phyloP scores from a whole-genome alignment of 2,329 filamentous ascomycete species.

The Tricladium varicosporioides region DNA sequence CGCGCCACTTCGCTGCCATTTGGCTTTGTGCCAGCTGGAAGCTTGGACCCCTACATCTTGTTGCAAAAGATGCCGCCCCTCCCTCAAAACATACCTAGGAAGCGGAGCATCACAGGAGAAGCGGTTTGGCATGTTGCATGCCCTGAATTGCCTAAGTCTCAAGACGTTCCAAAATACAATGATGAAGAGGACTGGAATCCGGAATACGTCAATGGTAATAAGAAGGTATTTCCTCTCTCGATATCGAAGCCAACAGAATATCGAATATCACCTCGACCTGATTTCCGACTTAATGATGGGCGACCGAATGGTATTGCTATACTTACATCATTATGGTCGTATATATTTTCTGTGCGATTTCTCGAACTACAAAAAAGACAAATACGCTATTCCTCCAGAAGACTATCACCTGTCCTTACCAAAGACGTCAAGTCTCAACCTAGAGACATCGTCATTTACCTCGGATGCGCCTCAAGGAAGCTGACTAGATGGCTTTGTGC shows the following conservation, averaged over 20 bases:
- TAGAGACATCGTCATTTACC: conserved; percentile 3
- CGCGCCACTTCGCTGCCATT: neutral
- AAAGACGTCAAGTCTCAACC: neutral
- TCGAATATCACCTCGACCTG: conserved; percentile 2
- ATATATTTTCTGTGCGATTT: conserved; percentile 8
- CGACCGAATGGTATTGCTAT: conserved; percentile 10
- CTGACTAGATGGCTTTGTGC: conserved; percentile 1
- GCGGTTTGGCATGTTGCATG: conserved; percentile 1
- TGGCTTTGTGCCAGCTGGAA: neutral
- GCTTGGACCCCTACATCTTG: neutral
- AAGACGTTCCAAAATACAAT: neutral
- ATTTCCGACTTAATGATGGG: conserved; percentile 2
- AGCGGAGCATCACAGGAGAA: neutral
- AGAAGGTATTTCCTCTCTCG: conserved; percentile 8
- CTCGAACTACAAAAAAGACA: conserved; percentile 10
- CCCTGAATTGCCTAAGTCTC: neutral
- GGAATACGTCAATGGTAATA: conserved; percentile 3
- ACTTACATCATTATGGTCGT: conserved; percentile 8
- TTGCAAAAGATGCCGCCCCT: conserved; percentile 1
- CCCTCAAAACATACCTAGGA: neutral
- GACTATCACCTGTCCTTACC: neutral
- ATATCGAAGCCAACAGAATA: conserved; percentile 5
- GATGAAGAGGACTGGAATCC: conserved; percentile 2
- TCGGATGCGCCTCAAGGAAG: neutral
- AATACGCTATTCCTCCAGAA: conserved; percentile 5